Base-by-base conservation (phyloP, 1,284 basidiomycete species). In the Trichosporon inkin region DNA sequence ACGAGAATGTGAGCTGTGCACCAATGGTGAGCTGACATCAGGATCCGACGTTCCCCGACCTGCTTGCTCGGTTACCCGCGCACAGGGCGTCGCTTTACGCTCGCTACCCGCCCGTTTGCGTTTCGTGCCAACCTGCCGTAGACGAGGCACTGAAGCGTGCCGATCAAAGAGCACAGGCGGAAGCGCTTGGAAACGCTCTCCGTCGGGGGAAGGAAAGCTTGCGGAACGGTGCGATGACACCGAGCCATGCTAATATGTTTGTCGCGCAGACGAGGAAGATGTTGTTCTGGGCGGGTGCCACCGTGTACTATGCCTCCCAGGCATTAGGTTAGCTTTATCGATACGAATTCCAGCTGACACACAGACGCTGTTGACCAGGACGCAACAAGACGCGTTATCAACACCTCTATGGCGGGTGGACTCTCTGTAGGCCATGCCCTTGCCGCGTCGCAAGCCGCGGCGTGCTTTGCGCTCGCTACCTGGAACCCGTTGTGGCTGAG, bases 101-200 rank as follows among this genome's bases (percentile, higher is more conserved):
- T 6, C 88, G 92, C 7, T 95, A 94, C 73, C 92, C 92, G 13
- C 88, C 88, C 1, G 86, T 94, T 16, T 96, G 92, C 73, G 79
- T 81, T 0, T 73, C 79, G 2, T 96, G 92, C 69, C 81, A 84
- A 35, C 87, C 88, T 0, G 82, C 82, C 0, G 89, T 94, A 0
- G 89, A 93, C 66, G 88, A 88, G 36, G 86, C 89, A 63, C 87
- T 96, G 55, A 80, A 81, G 53, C 82, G 82, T 64, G 87, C 88
- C 65, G 87, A 95, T 67, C 82, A 86, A 58, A 88, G 89, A 84
- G 90, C 90, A 4, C 87, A 90, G 35, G 84, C 86, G 5, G 84
- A 84, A 61, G 90, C 89, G 2, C 82, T 92, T 10, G 70, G 72
- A 2, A 69, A 65, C 1, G 75, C 75, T 0, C 60, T 76, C 32